Conservation (phyloP, 2,329 filamentous ascomycete species). For the Penicillium palitans region DNA sequence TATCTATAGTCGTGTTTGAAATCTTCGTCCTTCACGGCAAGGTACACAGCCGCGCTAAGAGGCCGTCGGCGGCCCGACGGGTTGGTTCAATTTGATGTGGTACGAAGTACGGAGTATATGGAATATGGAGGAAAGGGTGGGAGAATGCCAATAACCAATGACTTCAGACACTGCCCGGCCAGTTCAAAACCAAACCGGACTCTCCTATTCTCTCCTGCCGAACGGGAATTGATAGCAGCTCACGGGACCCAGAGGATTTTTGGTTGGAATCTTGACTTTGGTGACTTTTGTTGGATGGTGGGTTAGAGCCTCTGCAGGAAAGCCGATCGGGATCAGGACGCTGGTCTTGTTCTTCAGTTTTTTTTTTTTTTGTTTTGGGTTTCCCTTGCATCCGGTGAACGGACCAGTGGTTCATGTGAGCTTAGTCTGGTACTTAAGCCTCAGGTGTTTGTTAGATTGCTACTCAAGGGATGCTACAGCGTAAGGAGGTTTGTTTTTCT, state of each 20-base stretch:
- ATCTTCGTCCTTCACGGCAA: conserved; percentile 1
- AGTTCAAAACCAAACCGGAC: not conserved
- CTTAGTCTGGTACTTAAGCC: not conserved
- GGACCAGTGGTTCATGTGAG: conserved; percentile 25
- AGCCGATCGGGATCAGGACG: not conserved
- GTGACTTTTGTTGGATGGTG: not conserved
- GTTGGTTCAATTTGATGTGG: not conserved
- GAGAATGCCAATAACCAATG: not conserved
- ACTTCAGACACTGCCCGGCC: not conserved
- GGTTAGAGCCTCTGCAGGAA: not conserved
- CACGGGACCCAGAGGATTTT: not conserved
- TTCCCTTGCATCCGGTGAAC: conserved; percentile 24
- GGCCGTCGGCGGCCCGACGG: not conserved
- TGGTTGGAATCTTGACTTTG: not conserved
- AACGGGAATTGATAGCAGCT: not conserved
- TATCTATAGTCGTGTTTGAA: not conserved
- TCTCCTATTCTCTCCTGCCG: not conserved
- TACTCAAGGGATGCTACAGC: conserved; percentile 17
- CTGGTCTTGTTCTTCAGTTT: not conserved
- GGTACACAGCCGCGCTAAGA: not conserved
- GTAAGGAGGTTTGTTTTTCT: conserved; percentile 18
- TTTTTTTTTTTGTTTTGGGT: not conserved
- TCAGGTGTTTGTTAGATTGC: not conserved
- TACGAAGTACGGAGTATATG: not conserved
- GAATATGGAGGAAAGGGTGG: not conserved